phyloP scores from a whole-genome alignment of 2,329 filamentous ascomycete genomes.

The Aspergillus piperis region DNA sequence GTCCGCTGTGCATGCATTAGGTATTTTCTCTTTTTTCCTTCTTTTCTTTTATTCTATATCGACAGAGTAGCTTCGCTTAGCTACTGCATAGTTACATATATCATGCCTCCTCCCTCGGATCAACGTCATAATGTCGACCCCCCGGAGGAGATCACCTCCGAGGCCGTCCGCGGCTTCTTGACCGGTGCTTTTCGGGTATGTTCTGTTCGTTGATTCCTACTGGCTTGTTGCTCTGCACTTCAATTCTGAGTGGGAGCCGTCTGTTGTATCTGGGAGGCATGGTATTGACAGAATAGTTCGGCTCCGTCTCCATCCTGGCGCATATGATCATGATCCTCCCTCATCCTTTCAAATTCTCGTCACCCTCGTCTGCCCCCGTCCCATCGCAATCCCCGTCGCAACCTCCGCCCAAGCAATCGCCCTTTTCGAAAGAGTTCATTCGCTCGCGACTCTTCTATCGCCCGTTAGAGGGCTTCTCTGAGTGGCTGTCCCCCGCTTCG shows the following conservation, averaged over 20 bases:
- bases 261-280: no score
- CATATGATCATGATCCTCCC: constrained; percentile 48
- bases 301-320: constrained; percentile 48
- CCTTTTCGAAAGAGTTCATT: constrained; percentile 33
- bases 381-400: constrained; percentile 23
- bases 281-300: constrained; percentile 35
- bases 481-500: constrained; percentile 46
- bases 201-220: constrained; percentile 16
- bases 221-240: neutral
- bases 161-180: constrained; percentile 46
- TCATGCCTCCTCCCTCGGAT: constrained; percentile 46
- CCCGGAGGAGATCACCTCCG: constrained; percentile 43
- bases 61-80: neutral
- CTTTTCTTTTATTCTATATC: constrained; percentile 9
- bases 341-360: constrained; percentile 44
- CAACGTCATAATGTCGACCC: constrained; percentile 44
- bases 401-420: constrained; percentile 19
- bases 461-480: constrained; percentile 52
- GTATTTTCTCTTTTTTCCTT: neutral
- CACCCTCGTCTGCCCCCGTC: constrained; percentile 30
- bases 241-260: no score
- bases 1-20: neutral
- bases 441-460: constrained; percentile 39
- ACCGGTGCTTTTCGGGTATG: constrained; percentile 46
- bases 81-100: neutral